phyloP scores from a whole-genome alignment of 768 basidiomycete species.

The Collybia nuda region DNA sequence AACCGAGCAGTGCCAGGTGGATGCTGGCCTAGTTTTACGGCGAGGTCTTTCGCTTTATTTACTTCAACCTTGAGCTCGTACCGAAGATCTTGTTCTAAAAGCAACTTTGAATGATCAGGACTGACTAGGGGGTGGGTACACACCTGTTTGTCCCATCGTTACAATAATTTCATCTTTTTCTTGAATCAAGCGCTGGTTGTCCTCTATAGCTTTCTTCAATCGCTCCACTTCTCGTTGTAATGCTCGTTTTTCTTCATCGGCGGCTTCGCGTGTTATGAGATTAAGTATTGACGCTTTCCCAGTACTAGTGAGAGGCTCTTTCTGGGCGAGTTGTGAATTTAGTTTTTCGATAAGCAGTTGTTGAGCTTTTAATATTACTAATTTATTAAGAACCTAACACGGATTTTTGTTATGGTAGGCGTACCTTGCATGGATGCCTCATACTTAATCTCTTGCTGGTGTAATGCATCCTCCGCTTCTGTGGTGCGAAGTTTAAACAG shows the following conservation, averaged over 20 bases:
- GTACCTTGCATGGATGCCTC: conserved; percentile 54
- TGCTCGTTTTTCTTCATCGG: conserved; percentile 62
- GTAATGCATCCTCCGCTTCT: conserved; percentile 60
- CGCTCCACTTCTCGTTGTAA: conserved; percentile 48
- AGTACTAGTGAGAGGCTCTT: conserved; percentile 51
- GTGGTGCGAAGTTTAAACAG: conserved; percentile 56
- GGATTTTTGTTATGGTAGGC: conserved; percentile 7
- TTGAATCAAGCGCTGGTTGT: conserved; percentile 38
- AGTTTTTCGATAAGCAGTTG: conserved; percentile 56
- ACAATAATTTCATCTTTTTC: conserved; percentile 46
- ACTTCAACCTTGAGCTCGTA: conserved; percentile 66
- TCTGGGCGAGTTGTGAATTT: conserved; percentile 49
- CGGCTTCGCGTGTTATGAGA: conserved; percentile 72
- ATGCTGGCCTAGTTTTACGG: conserved; percentile 40
- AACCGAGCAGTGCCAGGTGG: conserved; percentile 35
- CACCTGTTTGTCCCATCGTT: conserved; percentile 50
- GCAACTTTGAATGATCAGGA: conserved; percentile 1
- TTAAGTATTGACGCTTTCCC: conserved; percentile 55
- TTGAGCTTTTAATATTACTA: conserved; percentile 41
- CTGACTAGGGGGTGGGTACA: conserved; percentile 10
- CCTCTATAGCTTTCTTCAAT: conserved; percentile 41
- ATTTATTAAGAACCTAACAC: background rate
- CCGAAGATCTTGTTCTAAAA: conserved; percentile 48
- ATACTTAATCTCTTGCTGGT: conserved; percentile 47
- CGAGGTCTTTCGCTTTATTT: conserved; percentile 46